Conservation (phyloP, 2,329 filamentous ascomycete genomes). For the Cordyceps cateniannulata region DNA sequence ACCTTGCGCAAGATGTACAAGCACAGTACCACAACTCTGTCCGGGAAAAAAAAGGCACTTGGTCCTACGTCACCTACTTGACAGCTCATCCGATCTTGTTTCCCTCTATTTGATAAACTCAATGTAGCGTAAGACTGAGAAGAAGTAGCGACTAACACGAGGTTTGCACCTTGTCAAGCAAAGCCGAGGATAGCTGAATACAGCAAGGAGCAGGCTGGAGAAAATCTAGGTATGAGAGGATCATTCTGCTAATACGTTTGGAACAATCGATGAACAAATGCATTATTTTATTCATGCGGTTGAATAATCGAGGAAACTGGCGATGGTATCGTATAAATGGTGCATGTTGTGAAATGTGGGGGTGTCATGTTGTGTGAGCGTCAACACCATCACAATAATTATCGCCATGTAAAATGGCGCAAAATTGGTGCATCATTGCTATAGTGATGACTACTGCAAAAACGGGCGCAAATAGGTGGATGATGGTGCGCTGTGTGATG, state of each 20-base stretch:
- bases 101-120: not conserved
- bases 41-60: not conserved
- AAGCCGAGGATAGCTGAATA: too few species aligned
- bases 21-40: not conserved
- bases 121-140: not conserved
- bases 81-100: not conserved
- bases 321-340: not conserved
- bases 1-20: not conserved
- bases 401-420: conserved; percentile 9
- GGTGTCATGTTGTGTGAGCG: not conserved
- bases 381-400: conserved; percentile 13
- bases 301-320: not conserved
- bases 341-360: not conserved
- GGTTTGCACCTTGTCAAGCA: not conserved
- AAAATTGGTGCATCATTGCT: not conserved
- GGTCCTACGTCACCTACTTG: not conserved
- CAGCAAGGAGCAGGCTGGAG: too few species aligned
- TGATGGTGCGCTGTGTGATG: conserved; percentile 11
- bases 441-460: not conserved
- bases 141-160: too few species aligned
- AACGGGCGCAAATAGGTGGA: conserved; percentile 2
- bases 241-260: too few species aligned
- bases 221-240: too few species aligned
- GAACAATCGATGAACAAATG: too few species aligned
- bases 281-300: too few species aligned